These are phyloP conservation scores for Erythrobasidium hasegawianum DNA, from an alignment of 1,284 basidiomycete species.

Conservation along the genomic window DNA sequence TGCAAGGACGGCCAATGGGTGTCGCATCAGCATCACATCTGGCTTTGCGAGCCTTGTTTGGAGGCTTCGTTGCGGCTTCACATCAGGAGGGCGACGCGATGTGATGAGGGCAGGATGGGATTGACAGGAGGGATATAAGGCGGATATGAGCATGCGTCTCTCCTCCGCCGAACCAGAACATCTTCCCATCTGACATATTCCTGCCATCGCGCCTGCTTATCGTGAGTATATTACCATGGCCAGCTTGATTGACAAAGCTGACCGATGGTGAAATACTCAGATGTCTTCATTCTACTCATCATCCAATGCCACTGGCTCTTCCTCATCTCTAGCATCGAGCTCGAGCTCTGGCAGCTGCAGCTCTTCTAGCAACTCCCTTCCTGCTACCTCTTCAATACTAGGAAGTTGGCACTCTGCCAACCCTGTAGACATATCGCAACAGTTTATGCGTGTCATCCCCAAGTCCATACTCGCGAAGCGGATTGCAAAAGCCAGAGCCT, in stretches of 20 bases:
- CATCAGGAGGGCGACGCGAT: too few relatives aligned
- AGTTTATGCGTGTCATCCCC: not conserved
- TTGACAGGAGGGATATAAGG: not conserved
- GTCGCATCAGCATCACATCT: too few relatives aligned
- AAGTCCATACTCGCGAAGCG: conserved; percentile 16
- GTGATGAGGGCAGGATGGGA: not conserved
- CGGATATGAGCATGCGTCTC: not conserved
- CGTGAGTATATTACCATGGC: too few relatives aligned
- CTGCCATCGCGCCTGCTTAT: too few relatives aligned
- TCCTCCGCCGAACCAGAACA: not conserved
- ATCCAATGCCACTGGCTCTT: not conserved
- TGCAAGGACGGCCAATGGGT: not conserved
- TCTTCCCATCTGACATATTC: not conserved
- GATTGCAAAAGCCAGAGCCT: conserved; percentile 11
- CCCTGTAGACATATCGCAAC: not conserved
- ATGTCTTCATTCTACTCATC: conserved; percentile 10
- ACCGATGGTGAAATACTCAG: not conserved
- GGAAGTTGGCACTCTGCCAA: not conserved
- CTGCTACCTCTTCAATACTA: not conserved
- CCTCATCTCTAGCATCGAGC: not conserved
- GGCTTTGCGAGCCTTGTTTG: too few relatives aligned
- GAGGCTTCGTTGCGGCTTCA: too few relatives aligned
- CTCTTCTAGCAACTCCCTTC: not conserved
- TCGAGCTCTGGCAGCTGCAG: conserved; percentile 7
- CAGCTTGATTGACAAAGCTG: not conserved